Base-by-base conservation (phyloP, 2,329 filamentous ascomycete species). In the Penicillium sp. region DNA sequence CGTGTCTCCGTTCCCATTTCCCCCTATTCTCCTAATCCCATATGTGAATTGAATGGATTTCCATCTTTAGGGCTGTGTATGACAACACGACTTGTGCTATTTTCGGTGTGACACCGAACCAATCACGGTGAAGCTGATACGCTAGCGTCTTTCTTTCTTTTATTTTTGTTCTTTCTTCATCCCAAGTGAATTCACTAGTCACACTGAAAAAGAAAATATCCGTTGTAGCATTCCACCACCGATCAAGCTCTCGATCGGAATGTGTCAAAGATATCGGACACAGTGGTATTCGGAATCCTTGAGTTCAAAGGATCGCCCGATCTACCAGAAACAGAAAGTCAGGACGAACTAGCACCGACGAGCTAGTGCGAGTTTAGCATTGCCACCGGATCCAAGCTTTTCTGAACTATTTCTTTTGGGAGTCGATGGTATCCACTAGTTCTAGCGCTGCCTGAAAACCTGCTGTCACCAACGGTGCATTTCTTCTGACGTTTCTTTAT, bases 31-130 rank as follows among this genome's bases (percentile, higher is more conserved):
- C 20, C 3, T 23, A 23, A 3, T 23, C 20, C 20, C 20, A 23
- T 23, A 23, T 18, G 8, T 18, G 32, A 20, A 4, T 18, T 9
- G n/a, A 35, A 3, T 5, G 33, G 23, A 15, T 8, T 25, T 27
- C 23, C 23, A 24, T 25, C 7, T 27, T 9, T 12, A 25, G n/a
- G 38, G 38, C 38, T 27, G 15, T 37, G 45, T 47, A 55, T 54
- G 51, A 54, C 54, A 56, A 47, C 46, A 56, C 39, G 52, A 54
- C 46, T 52, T 7, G 24, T 40, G 38, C 48, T 52, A 47, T 52
- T 52, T 50, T 43, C 42, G 27, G 46, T 42, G 9, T 52, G 47
- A 52, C 37, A 52, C 50, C 42, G 10, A 25, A 15, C 50, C 50
- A 53, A 53, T 53, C 13, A 50, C n/a, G 43, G 39, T 27, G 31